Percentiles rank a stretch among this genome's conserved stretches.
phyloP scores from a whole-genome alignment of 169 alveolate genomes.

The Miamiensis avidus region DNA sequence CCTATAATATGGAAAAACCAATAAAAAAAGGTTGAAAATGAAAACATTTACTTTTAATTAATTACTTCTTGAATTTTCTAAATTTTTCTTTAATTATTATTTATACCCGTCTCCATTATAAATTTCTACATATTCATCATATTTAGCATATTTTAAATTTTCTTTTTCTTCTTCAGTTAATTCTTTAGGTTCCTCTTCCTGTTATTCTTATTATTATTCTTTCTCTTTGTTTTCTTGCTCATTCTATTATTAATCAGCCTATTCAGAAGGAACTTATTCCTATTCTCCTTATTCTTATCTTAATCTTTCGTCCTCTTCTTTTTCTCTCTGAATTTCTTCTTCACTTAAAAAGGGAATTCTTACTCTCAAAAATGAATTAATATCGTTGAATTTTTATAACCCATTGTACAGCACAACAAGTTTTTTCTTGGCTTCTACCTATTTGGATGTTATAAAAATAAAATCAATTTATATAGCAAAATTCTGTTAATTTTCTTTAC shows the following conservation, averaged over 20 bases:
- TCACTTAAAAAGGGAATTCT: conserved; percentile 35
- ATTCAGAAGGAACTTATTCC: conserved; percentile 2
- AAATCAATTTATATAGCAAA: background rate
- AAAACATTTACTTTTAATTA: background rate
- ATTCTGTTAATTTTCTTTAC: background rate
- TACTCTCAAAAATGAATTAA: conserved; percentile 24
- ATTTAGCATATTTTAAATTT: conserved; percentile 4
- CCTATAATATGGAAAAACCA: background rate
- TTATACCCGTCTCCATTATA: conserved; percentile 46
- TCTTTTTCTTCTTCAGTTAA: conserved; percentile 21
- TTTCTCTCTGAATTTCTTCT: conserved; percentile 13
- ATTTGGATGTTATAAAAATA: conserved; percentile 2
- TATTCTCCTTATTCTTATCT: background rate
- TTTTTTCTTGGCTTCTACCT: conserved; percentile 30
- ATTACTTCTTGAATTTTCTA: conserved; percentile 21
- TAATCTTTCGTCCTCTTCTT: conserved; percentile 4
- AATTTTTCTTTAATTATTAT: background rate
- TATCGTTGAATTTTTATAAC: conserved; percentile 4
- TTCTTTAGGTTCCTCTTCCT: conserved; percentile 2
- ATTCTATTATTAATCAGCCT: background rate
- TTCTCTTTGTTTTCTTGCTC: background rate
- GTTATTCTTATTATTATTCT: background rate
- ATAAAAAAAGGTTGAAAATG: too few relatives aligned
- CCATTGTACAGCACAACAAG: conserved; percentile 1
- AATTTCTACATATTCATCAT: conserved; percentile 40